Percentiles rank a stretch among this genome's conserved stretches.
Conservation (phyloP, 352 stramenopile species). For the Phytophthora melonis region DNA sequence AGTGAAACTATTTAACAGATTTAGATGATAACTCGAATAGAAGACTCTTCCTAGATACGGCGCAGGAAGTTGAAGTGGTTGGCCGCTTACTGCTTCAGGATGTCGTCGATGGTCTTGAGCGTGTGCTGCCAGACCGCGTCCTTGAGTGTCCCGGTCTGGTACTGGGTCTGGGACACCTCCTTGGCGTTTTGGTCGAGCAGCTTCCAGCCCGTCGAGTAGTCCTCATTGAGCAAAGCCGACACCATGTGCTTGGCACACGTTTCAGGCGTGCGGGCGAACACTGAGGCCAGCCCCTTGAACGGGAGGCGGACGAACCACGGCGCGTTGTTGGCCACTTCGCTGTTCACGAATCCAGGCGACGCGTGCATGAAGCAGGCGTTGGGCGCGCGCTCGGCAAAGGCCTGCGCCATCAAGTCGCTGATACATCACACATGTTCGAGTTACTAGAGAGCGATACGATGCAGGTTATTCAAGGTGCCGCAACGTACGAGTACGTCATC, state of each 20-base stretch:
- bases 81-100: constrained; percentile 9
- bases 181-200: constrained; percentile 13
- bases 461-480: background rate
- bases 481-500: constrained; percentile 22
- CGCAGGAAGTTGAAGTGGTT: background rate
- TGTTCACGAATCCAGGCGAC: constrained; percentile 15
- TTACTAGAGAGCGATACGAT: background rate
- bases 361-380: constrained; percentile 27
- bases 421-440: background rate
- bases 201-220: constrained; percentile 22
- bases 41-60: background rate
- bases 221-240: constrained; percentile 12
- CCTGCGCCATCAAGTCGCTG: constrained; percentile 27
- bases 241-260: constrained; percentile 17
- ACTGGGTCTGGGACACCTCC: constrained; percentile 11
- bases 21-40: background rate
- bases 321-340: background rate
- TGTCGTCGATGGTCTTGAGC: constrained; percentile 11
- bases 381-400: constrained; percentile 20
- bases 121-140: constrained; percentile 28
- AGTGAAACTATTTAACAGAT: background rate
- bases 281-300: constrained; percentile 2
- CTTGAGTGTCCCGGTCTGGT: constrained; percentile 25
- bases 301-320: constrained; percentile 19
- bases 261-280: constrained; percentile 9